phyloP scores from a whole-genome alignment of 2,329 filamentous ascomycete species.

The Aspergillus ochraceus region DNA sequence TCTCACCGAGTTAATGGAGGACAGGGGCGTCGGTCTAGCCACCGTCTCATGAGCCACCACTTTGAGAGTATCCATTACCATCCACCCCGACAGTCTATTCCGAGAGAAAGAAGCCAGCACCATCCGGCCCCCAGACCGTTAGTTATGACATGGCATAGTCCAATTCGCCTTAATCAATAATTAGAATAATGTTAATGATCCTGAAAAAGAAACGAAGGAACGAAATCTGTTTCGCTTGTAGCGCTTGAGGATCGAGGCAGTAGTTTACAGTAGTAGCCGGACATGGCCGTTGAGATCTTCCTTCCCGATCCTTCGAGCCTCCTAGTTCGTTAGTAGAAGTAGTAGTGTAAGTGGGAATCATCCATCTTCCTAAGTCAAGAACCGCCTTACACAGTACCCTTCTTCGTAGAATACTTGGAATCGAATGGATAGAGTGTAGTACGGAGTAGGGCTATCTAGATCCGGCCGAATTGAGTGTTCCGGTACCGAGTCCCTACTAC shows the following conservation, averaged over 20 bases:
- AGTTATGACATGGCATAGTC: neutral
- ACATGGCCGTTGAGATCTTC: neutral
- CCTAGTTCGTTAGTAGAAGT: neutral
- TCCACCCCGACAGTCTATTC: neutral
- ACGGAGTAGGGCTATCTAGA: no score
- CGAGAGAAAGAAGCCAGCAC: neutral
- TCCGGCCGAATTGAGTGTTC: no score
- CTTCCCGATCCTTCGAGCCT: neutral
- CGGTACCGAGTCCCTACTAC: neutral
- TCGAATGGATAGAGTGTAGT: no score
- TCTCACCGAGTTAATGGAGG: constrained; percentile 70
- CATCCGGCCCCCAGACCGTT: neutral
- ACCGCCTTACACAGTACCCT: no score
- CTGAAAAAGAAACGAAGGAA: neutral
- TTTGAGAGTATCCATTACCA: neutral
- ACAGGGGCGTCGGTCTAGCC: constrained; percentile 55
- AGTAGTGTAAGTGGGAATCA: neutral
- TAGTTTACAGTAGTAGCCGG: neutral
- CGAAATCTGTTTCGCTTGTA: neutral
- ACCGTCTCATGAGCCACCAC: constrained; percentile 13
- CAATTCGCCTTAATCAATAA: neutral
- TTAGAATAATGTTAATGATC: constrained; percentile 3
- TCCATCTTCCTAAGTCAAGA: neutral
- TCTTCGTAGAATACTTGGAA: no score
- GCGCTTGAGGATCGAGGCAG: neutral